Percentiles rank a stretch among this genome's conserved stretches.
Conservation (phyloP, 2,329 filamentous ascomycete genomes). For the Trichoderma sp. region DNA sequence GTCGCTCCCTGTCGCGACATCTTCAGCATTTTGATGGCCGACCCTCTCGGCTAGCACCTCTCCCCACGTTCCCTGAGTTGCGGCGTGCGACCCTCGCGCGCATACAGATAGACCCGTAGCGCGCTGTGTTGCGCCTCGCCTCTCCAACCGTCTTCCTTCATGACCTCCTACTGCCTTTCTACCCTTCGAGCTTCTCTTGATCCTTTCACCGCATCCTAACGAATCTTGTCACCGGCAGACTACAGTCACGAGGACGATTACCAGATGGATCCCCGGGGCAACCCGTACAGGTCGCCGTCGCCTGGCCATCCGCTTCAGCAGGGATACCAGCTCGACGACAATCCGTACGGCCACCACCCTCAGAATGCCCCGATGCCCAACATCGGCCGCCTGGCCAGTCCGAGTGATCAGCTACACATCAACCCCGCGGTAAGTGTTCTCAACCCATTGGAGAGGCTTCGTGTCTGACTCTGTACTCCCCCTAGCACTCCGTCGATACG, state of each 20-base stretch:
- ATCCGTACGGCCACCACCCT: constrained; percentile 60
- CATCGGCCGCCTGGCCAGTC: constrained; percentile 53
- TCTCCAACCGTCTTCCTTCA: not conserved
- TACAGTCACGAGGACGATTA: constrained; percentile 61
- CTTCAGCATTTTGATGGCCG: constrained; percentile 23
- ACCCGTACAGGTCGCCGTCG: constrained; percentile 69
- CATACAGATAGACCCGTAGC: constrained; percentile 10
- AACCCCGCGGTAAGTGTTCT: constrained; percentile 74
- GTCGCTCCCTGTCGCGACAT: constrained; percentile 23
- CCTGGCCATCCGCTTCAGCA: constrained; percentile 72
- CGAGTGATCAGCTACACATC: constrained; percentile 75
- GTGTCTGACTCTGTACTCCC: not conserved
- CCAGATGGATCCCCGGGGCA: constrained; percentile 56
- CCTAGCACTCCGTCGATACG: constrained; percentile 57
- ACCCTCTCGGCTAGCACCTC: constrained; percentile 14
- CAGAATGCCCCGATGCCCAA: constrained; percentile 41
- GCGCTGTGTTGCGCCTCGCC: constrained; percentile 13
- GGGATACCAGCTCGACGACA: constrained; percentile 81
- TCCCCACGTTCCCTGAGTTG: constrained; percentile 14
- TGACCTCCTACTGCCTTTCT: not conserved
- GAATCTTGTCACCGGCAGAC: constrained; percentile 44
- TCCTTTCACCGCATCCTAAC: constrained; percentile 10
- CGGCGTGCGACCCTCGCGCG: not conserved
- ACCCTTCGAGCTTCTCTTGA: not conserved
- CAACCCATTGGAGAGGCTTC: not conserved